phyloP scores from a whole-genome alignment of 140 eudicot species.

The Ambrosia hybrid region DNA sequence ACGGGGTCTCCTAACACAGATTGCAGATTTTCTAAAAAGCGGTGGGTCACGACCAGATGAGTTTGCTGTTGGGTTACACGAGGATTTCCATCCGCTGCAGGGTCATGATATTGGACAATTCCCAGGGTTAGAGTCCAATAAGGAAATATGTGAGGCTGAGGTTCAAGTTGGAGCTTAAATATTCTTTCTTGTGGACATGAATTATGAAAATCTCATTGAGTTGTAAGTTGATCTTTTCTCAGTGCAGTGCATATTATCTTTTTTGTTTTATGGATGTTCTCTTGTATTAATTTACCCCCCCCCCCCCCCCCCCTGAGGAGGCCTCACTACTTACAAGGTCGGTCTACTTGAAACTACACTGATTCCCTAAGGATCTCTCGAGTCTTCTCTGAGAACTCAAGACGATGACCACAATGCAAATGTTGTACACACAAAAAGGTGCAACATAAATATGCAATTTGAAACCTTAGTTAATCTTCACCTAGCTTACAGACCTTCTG shows the following conservation, averaged over 20 bases:
- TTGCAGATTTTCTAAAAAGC: constrained; percentile 71
- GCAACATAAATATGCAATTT: no score
- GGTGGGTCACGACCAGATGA: constrained; percentile 76
- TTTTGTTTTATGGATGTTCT: background rate
- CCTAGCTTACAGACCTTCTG: no score
- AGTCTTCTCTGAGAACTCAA: no score
- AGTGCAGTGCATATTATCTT: background rate
- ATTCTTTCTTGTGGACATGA: constrained; percentile 11
- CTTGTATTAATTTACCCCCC: background rate
- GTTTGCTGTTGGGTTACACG: constrained; percentile 74
- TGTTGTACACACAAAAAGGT: no score
- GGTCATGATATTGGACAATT: constrained; percentile 97
- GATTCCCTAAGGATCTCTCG: no score
- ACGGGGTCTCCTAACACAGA: constrained; percentile 39
- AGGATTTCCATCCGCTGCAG: constrained; percentile 62
- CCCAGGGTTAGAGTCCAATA: constrained; percentile 62
- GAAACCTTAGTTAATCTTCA: no score
- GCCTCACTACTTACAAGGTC: no score
- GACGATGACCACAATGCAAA: no score
- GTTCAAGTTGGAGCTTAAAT: constrained; percentile 37
- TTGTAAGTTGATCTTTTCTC: constrained; percentile 24
- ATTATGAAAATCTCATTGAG: constrained; percentile 11
- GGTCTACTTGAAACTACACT: no score
- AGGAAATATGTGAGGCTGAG: constrained; percentile 34
- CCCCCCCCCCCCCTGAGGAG: no score